Conservation (phyloP, 108 stramenopile genomes). For the Discostella pseudostelligera region DNA sequence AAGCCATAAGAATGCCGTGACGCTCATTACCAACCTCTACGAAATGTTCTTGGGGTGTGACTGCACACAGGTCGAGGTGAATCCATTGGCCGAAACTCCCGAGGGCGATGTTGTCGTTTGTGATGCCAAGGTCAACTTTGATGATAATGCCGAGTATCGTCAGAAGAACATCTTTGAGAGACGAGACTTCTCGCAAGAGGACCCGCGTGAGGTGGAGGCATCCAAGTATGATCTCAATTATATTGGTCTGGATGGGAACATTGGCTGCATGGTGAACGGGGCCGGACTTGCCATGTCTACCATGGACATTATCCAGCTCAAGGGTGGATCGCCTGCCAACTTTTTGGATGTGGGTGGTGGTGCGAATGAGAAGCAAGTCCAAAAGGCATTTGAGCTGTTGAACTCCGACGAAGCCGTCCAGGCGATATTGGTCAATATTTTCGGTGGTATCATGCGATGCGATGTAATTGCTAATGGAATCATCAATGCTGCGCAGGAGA, state of each 20-base stretch:
- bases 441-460: conserved; percentile 87
- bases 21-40: conserved; percentile 71
- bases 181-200: conserved; percentile 81
- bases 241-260: conserved; percentile 80
- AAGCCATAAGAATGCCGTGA: conserved; percentile 38
- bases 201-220: conserved; percentile 80
- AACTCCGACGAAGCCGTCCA: conserved; percentile 60
- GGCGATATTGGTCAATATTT: conserved; percentile 83
- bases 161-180: conserved; percentile 64
- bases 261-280: conserved; percentile 91
- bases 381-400: conserved; percentile 59
- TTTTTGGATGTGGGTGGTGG: conserved; percentile 82
- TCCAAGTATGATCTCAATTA: conserved; percentile 77
- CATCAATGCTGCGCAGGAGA: conserved; percentile 66
- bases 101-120: conserved; percentile 76
- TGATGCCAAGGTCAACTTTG: conserved; percentile 90
- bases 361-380: conserved; percentile 50
- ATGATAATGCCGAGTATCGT: conserved; percentile 88
- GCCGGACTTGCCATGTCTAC: conserved; percentile 90
- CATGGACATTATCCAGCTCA: conserved; percentile 85
- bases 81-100: conserved; percentile 81
- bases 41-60: conserved; percentile 73
- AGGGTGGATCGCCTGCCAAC: conserved; percentile 81
- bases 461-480: conserved; percentile 83
- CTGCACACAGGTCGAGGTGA: conserved; percentile 84